phyloP scores from a whole-genome alignment of 306 rosid genomes.

The Citrullus colocynthis region DNA sequence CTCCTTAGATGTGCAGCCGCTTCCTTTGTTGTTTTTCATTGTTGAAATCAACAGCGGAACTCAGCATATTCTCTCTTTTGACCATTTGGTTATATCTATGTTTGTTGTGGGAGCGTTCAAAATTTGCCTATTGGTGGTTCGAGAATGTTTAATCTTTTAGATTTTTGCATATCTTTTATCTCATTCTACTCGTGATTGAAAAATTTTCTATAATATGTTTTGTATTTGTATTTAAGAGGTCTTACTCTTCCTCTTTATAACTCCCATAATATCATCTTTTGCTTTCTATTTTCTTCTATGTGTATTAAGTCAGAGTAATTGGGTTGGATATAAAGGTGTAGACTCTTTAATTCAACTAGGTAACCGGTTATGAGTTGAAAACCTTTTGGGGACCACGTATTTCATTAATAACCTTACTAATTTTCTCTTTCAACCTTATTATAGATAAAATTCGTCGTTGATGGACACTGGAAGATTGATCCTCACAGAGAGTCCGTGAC shows the following conservation, averaged over 20 bases:
- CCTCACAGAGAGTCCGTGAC: constrained; percentile 49
- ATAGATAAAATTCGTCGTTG: constrained; percentile 85
- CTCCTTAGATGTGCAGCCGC: neutral
- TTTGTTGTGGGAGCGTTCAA: neutral
- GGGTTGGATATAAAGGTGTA: neutral
- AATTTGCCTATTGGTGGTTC: neutral
- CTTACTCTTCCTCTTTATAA: neutral
- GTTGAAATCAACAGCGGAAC: neutral
- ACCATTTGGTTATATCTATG: neutral
- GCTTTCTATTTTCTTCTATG: neutral
- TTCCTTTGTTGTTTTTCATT: neutral
- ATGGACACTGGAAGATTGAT: constrained; percentile 77
- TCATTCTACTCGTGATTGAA: neutral
- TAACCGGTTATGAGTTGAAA: neutral
- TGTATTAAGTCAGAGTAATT: neutral
- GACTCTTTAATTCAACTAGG: neutral
- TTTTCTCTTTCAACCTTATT: constrained; percentile 3
- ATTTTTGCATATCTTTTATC: neutral
- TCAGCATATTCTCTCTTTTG: neutral
- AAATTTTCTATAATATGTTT: neutral
- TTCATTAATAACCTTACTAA: neutral
- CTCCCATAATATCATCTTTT: neutral
- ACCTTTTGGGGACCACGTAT: neutral
- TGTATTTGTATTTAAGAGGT: neutral
- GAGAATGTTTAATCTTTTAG: neutral